phyloP scores from a whole-genome alignment of 2,329 filamentous ascomycete species.

The Xylaria sp. region DNA sequence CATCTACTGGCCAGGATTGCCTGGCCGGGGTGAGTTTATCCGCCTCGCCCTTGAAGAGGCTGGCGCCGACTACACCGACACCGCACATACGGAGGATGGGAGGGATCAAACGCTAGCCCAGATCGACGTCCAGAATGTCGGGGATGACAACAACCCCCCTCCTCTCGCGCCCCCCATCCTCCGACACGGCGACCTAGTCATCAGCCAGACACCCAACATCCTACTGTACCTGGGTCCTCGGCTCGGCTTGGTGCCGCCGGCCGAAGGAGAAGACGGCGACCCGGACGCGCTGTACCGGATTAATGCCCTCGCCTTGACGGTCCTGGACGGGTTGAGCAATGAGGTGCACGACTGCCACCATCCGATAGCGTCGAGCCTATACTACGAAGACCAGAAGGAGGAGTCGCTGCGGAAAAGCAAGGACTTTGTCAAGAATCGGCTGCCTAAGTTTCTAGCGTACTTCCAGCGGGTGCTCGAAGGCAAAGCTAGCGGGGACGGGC shows the following conservation, averaged over 20 bases:
- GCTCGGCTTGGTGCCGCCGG: slow-evolving; percentile 63
- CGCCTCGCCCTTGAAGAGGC: slow-evolving; percentile 78
- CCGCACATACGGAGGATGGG: slow-evolving; percentile 60
- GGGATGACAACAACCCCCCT: slow-evolving; percentile 70
- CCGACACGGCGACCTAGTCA: slow-evolving; percentile 66
- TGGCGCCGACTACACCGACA: slow-evolving; percentile 71
- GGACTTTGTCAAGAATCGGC: slow-evolving; percentile 67
- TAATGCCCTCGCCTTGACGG: slow-evolving; percentile 73
- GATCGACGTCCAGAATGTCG: slow-evolving; percentile 57
- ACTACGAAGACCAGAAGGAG: slow-evolving; percentile 80
- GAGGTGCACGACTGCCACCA: slow-evolving; percentile 83
- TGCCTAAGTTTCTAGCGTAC: slow-evolving; percentile 78
- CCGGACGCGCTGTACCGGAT: slow-evolving; percentile 64
- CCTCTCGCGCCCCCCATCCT: slow-evolving; percentile 74
- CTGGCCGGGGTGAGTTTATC: slow-evolving; percentile 79
- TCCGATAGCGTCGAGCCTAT: slow-evolving; percentile 66
- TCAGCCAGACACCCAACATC: slow-evolving; percentile 79
- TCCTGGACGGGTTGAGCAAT: slow-evolving; percentile 74
- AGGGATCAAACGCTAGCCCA: slow-evolving; percentile 60
- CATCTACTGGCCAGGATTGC: slow-evolving; percentile 78
- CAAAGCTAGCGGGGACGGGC: slow-evolving; percentile 65
- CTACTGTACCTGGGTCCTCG: slow-evolving; percentile 73
- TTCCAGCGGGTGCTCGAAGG: slow-evolving; percentile 72
- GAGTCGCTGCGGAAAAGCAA: slow-evolving; percentile 68
- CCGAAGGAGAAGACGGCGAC: slow-evolving; percentile 48